Evolutionary conservation across 352 stramenopile genomes (phyloP).

Genomic region (Globisporangium abappressorium): DNA sequence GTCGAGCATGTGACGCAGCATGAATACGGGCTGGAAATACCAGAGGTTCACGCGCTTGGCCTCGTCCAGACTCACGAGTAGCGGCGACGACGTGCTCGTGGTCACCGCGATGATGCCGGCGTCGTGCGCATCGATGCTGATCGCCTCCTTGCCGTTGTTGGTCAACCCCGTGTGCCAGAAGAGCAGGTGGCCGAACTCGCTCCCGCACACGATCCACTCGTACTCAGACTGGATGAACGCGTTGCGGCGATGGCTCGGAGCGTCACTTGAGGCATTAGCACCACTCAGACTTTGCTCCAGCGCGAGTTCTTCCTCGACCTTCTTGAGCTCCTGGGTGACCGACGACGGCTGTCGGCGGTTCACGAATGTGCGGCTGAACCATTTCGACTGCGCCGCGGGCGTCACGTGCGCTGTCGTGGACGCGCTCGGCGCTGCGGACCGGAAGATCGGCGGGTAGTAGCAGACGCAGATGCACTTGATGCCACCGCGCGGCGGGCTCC

Average conservation of each 20-base stretch:
- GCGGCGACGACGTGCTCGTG: constrained; percentile 38
- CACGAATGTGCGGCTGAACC: constrained; percentile 33
- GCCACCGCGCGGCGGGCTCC: background rate
- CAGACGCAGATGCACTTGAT: constrained; percentile 41
- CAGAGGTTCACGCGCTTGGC: constrained; percentile 45
- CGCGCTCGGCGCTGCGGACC: constrained; percentile 11
- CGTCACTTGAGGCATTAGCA: background rate
- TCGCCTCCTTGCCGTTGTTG: constrained; percentile 33
- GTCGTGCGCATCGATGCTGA: constrained; percentile 58
- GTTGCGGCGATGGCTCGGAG: constrained; percentile 11
- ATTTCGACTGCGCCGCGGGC: constrained; percentile 25
- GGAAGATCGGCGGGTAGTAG: constrained; percentile 59
- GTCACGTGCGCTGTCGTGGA: constrained; percentile 10
- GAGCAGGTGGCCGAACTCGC: constrained; percentile 57
- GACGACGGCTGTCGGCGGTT: constrained; percentile 22
- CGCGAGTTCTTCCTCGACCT: constrained; percentile 10
- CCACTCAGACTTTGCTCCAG: background rate
- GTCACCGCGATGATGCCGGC: constrained; percentile 36
- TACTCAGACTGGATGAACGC: constrained; percentile 43
- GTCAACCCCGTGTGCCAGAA: constrained; percentile 67
- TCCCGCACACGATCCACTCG: constrained; percentile 67
- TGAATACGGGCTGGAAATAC: constrained; percentile 57
- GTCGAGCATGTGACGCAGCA: constrained; percentile 45
- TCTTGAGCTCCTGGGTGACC: constrained; percentile 14
- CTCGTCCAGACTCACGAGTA: constrained; percentile 57